Evolutionary conservation across 2,329 filamentous ascomycete genomes (phyloP), one percentile per base, ranked within the genome.

Genomic region (Aphanocladium album): DNA sequence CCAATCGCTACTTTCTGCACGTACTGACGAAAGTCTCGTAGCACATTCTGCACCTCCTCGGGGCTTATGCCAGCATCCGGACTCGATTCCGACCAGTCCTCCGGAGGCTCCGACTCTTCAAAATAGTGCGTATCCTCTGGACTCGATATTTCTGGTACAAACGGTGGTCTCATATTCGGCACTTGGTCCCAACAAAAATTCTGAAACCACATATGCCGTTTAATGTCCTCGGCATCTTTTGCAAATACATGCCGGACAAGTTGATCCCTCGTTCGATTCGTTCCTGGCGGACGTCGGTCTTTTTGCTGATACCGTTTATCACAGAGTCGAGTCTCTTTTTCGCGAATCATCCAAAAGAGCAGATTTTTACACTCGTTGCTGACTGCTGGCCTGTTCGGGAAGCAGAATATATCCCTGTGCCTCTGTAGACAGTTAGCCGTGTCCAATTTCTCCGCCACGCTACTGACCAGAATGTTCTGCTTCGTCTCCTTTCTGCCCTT

Each of bases 141-240:
- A 33, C 79, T 78, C 43, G 79, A 79, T 25, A 97, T 86, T 11
- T 85, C 81, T 0, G 93, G 93, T 1, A 96, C 78, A 68, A 96
- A 93, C 0, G 93, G 93, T 0, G 93, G 93, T 9, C 78, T 78
- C 60, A 85, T 82, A 37, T 82, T 75, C 68, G 95, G 89, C 17
- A 96, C 74, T 0, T 83, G 83, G 16, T 89, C 84, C 95, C 91
- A 98, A 1, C 85, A 83, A 17, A 96, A 84, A 54, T 86, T 85
- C 60, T 81, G 82, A 77, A 98, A 98, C 83, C 93, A 98, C 12
- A 85, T 84, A 74, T 98, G 95, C 3, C 81, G 76, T 72, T 96
- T 97, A 78, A 98, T 96, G 60, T 97, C 92, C 64, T 90, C 85
- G 1, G 90, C 93, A 68, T 96, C 93, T 63, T 95, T 83, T 0